Conservation (phyloP, 2,329 filamentous ascomycete genomes). For the Ceratocystis colombiana region DNA sequence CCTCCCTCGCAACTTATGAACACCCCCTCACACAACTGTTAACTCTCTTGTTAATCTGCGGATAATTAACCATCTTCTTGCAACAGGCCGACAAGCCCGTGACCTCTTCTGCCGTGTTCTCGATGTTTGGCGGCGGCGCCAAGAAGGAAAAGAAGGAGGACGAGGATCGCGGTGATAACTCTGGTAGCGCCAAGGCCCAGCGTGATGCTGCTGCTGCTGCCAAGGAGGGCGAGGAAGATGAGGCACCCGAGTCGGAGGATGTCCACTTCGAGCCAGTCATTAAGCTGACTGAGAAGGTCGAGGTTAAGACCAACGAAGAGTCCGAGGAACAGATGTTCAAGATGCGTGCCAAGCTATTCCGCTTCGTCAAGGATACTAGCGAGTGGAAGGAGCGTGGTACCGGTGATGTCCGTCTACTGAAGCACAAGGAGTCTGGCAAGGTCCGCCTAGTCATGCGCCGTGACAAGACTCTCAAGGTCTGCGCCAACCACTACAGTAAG, state of each 20-base stretch:
- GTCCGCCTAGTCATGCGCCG: constrained; percentile 95
- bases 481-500: constrained; percentile 98
- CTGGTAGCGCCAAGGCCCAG: constrained; percentile 77
- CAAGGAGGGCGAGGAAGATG: constrained; percentile 53
- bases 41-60: neutral
- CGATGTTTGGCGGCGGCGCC: constrained; percentile 95
- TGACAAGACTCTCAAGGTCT: constrained; percentile 99
- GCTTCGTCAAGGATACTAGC: constrained; percentile 80
- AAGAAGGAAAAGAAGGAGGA: constrained; percentile 94
- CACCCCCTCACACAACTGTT: no score
- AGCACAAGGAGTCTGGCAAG: constrained; percentile 98
- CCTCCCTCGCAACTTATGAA: neutral
- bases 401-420: constrained; percentile 88
- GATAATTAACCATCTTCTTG: neutral
- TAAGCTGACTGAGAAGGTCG: constrained; percentile 90
- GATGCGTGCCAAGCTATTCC: constrained; percentile 99
- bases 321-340: constrained; percentile 96
- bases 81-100: constrained; percentile 34
- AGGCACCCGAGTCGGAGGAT: constrained; percentile 76
- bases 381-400: constrained; percentile 99
- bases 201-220: constrained; percentile 49
- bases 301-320: constrained; percentile 97
- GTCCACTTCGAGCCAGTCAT: constrained; percentile 97
- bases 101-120: constrained; percentile 66
- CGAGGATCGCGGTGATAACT: constrained; percentile 74